phyloP scores from a whole-genome alignment of 495 filamentous ascomycete genomes.

The Penicillium odoratum region DNA sequence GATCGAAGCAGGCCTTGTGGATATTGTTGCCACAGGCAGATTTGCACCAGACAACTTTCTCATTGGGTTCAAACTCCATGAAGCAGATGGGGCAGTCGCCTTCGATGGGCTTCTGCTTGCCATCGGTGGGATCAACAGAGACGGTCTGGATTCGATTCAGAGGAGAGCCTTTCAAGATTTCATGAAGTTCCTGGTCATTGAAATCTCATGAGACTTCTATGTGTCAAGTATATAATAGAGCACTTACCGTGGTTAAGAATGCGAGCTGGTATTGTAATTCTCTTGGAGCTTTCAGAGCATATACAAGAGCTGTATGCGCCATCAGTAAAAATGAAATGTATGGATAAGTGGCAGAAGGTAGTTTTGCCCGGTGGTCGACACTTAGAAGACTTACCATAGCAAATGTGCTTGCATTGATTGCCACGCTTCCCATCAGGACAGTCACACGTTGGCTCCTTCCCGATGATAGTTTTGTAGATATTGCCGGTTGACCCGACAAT shows the following conservation, averaged over 20 bases:
- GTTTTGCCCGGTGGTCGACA: background rate
- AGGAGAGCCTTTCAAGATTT: constrained; percentile 40
- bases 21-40: constrained; percentile 77
- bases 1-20: constrained; percentile 69
- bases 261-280: constrained; percentile 74
- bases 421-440: constrained; percentile 64
- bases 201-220: background rate
- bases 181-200: constrained; percentile 56
- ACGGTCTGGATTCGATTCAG: constrained; percentile 24
- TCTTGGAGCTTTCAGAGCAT: constrained; percentile 62
- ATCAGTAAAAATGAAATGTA: constrained; percentile 19
- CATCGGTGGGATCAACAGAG: constrained; percentile 28
- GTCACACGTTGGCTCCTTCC: constrained; percentile 59
- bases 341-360: background rate
- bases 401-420: constrained; percentile 76
- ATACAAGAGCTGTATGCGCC: constrained; percentile 54
- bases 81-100: constrained; percentile 84
- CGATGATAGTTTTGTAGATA: constrained; percentile 63
- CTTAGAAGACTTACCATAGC: constrained; percentile 49
- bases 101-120: constrained; percentile 62
- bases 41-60: constrained; percentile 67
- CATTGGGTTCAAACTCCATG: constrained; percentile 58
- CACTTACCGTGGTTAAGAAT: constrained; percentile 55
- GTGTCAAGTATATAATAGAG: background rate
- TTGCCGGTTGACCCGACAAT: constrained; percentile 76